phyloP scores from a whole-genome alignment of 179 eudicot species.

The Beta macrorhiza region DNA sequence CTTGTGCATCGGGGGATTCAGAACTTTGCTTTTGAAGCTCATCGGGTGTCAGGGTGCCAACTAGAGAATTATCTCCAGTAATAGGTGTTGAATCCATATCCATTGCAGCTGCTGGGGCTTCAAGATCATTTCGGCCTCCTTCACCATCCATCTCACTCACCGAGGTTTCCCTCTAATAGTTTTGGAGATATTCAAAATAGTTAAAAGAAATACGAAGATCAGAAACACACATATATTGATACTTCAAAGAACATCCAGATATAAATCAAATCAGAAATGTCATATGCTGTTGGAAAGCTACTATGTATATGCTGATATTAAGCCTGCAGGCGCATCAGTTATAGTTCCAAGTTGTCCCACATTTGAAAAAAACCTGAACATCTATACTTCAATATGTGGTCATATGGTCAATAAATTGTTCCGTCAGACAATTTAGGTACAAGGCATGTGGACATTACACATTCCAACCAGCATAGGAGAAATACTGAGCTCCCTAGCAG shows the following conservation, averaged over 20 bases:
- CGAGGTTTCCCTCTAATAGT: conserved; percentile 46
- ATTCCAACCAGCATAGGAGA: background rate
- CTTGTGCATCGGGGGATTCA: conserved; percentile 62
- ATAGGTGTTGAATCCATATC: conserved; percentile 55
- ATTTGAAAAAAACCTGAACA: background rate
- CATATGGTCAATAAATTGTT: background rate
- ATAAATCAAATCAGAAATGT: background rate
- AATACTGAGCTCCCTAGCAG: background rate
- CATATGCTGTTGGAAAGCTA: background rate
- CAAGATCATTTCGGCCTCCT: conserved; percentile 60
- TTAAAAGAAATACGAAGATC: no score
- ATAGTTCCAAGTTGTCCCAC: background rate
- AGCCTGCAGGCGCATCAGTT: background rate
- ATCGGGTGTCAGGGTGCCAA: conserved; percentile 58
- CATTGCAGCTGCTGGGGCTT: conserved; percentile 50
- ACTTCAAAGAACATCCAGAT: background rate
- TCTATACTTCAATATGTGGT: background rate
- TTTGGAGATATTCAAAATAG: background rate
- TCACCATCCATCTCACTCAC: conserved; percentile 67
- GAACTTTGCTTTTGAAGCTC: conserved; percentile 66
- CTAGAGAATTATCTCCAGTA: conserved; percentile 55
- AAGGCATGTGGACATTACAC: background rate
- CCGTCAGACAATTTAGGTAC: background rate
- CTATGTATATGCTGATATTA: background rate
- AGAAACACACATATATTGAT: no score